These are phyloP conservation scores for Protea cynaroides DNA, from an alignment of 164 flowering plant genomes.

Conservation along the genomic window DNA sequence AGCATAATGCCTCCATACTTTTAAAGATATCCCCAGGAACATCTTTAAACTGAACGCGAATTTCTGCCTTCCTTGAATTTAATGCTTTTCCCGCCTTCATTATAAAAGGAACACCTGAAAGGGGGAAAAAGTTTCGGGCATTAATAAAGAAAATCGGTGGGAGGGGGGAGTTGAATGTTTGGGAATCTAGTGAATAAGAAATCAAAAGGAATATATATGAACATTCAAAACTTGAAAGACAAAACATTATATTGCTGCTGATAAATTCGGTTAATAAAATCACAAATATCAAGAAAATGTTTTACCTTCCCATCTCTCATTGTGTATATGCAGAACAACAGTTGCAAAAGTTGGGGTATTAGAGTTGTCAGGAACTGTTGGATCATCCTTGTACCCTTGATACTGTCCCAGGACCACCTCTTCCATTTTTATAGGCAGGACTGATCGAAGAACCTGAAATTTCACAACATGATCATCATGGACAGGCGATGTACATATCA, in stretches of 20 bases:
- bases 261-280: not conserved
- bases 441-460: conserved; percentile 88
- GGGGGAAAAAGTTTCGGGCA: not conserved
- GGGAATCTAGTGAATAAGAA: not conserved
- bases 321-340: conserved; percentile 68
- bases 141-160: not conserved
- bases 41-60: conserved; percentile 93
- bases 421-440: conserved; percentile 62
- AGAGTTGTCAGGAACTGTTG: conserved; percentile 84
- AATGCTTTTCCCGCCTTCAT: conserved; percentile 96
- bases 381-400: conserved; percentile 78
- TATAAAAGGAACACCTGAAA: conserved; percentile 90
- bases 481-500: not conserved
- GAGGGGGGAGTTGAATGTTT: not conserved
- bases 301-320: conserved; percentile 99
- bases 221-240: not conserved
- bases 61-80: conserved; percentile 93
- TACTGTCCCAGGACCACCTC: conserved; percentile 98
- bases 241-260: not conserved
- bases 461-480: conserved; percentile 2
- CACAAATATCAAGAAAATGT: not conserved
- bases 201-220: not conserved
- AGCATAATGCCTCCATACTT: conserved; percentile 40
- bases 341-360: conserved; percentile 97
- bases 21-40: conserved; percentile 94